Conservation (phyloP, 768 basidiomycete genomes). For the Roridomyces roridus region DNA sequence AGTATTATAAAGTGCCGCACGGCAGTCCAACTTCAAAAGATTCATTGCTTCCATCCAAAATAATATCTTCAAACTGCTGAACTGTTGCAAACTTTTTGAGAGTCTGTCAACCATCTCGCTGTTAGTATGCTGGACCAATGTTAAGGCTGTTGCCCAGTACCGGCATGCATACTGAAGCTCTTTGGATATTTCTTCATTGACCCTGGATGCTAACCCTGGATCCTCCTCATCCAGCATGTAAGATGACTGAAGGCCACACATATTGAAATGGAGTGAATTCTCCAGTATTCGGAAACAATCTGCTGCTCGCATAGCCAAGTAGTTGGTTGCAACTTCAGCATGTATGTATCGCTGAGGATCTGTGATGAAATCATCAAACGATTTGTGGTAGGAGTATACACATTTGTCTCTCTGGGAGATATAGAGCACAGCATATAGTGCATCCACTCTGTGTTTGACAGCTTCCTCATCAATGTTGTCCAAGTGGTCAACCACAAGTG, state of each 20-base stretch:
- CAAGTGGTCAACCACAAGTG: no score
- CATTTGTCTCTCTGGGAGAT: no score
- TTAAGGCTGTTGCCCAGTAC: neutral
- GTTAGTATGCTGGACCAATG: no score
- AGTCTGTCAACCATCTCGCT: neutral
- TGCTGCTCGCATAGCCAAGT: no score
- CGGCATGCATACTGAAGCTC: slow-evolving; percentile 13
- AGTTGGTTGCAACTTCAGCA: no score
- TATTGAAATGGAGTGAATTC: no score
- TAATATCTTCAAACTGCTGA: no score
- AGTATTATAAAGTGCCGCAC: neutral
- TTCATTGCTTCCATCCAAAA: slow-evolving; percentile 13
- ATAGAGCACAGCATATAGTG: slow-evolving; percentile 5
- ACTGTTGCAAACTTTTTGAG: neutral
- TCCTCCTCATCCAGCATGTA: neutral
- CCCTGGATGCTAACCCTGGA: neutral
- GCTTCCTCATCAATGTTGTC: neutral
- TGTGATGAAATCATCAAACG: no score
- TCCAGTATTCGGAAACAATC: no score
- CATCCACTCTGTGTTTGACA: neutral
- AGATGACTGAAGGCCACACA: neutral
- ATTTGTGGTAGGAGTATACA: no score
- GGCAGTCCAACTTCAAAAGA: neutral
- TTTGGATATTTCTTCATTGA: no score
- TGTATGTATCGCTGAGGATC: no score